Evolutionary conservation across 2,329 filamentous ascomycete species (phyloP).

Genomic region (Ophiocordyceps unilateralis): DNA sequence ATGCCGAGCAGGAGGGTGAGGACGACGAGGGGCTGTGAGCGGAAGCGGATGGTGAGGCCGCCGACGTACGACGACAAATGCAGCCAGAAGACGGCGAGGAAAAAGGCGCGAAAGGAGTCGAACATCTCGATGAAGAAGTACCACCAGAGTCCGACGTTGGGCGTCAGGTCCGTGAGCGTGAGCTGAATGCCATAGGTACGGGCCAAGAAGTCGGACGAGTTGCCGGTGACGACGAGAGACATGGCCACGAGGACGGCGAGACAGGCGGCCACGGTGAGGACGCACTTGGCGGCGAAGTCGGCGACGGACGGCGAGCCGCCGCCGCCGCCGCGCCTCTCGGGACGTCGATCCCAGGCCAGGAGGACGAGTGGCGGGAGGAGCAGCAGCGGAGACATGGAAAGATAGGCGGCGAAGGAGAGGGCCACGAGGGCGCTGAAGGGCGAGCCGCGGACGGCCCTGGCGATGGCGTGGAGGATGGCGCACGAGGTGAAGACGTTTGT

Average conservation of each 20-base stretch:
- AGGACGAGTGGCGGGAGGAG: conserved; percentile 69
- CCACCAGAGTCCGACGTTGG: conserved; percentile 96
- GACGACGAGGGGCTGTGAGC: conserved; percentile 73
- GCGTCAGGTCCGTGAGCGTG: conserved; percentile 77
- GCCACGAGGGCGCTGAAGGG: conserved; percentile 66
- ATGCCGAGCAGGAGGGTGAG: conserved; percentile 73
- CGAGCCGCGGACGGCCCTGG: conserved; percentile 60
- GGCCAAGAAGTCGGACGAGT: conserved; percentile 72
- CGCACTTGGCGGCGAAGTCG: conserved; percentile 37
- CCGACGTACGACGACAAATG: conserved; percentile 83
- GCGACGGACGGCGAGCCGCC: conserved; percentile 15
- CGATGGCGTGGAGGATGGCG: conserved; percentile 69
- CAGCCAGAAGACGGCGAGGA: conserved; percentile 94
- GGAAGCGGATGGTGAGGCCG: conserved; percentile 66
- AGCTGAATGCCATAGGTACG: conserved; percentile 91
- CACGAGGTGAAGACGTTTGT: conserved; percentile 80
- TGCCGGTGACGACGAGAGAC: conserved; percentile 55
- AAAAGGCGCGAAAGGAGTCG: conserved; percentile 92
- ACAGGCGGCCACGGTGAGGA: conserved; percentile 33
- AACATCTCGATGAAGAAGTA: conserved; percentile 99
- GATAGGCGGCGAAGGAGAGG: conserved; percentile 71
- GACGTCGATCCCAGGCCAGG: conserved; percentile 56
- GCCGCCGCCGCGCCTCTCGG: conserved; percentile 11
- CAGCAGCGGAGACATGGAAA: conserved; percentile 81
- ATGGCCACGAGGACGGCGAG: conserved; percentile 48